These are phyloP conservation scores for Rubia yunnanensis DNA, from an alignment of 257 asterid species.

Conservation along the genomic window DNA sequence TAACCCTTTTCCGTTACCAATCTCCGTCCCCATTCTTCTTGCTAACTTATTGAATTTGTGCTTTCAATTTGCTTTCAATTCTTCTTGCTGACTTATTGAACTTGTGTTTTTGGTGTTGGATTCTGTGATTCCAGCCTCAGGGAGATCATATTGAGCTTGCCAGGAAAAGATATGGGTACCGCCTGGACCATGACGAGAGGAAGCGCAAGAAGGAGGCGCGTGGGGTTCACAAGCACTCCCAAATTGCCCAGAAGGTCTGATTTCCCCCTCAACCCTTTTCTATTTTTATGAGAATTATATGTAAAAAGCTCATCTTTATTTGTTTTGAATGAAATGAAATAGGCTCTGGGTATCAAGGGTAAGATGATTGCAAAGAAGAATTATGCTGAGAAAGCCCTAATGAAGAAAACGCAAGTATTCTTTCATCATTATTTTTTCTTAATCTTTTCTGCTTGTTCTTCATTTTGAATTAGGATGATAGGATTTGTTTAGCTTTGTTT, in stretches of 20 bases:
- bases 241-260: conserved; percentile 56
- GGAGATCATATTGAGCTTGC: conserved; percentile 89
- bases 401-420: conserved; percentile 85
- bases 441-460: not conserved
- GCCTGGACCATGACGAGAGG: conserved; percentile 86
- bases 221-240: conserved; percentile 83
- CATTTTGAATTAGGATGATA: not conserved
- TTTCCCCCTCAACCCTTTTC: not conserved
- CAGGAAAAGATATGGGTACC: conserved; percentile 82
- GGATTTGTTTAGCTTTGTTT: not conserved
- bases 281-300: not conserved
- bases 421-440: not conserved
- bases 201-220: conserved; percentile 97
- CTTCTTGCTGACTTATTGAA: not conserved
- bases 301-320: not conserved
- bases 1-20: not conserved
- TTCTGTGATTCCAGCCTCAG: conserved; percentile 58
- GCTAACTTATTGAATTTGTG: not conserved
- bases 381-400: conserved; percentile 77
- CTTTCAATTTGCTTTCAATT: not conserved
- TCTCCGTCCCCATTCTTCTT: not conserved
- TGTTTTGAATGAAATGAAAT: conserved; percentile 7
- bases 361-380: conserved; percentile 80
- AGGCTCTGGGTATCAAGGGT: conserved; percentile 96
- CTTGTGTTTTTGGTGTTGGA: not conserved